A percentile compares a stretch with the other conserved stretches of the same genome.
Conservation (phyloP, 148 eudicot species). For the Talinum fruticosum region DNA sequence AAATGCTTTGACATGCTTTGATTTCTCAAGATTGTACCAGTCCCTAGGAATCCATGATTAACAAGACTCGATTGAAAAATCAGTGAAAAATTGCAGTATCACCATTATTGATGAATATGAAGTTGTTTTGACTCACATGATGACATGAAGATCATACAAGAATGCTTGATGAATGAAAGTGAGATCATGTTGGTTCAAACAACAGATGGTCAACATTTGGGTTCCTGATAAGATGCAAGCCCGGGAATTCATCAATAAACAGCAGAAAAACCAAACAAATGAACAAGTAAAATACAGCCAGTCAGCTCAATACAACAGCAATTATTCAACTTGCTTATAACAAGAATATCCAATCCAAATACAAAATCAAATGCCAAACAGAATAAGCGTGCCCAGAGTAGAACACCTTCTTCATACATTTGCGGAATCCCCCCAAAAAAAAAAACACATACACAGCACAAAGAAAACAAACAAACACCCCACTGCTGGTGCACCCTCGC, state of each 20-base stretch:
- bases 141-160: constrained; percentile 12
- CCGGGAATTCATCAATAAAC: constrained; percentile 5
- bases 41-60: constrained; percentile 52
- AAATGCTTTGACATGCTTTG: constrained; percentile 96
- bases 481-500: not conserved
- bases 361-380: no score
- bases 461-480: not conserved
- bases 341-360: no score
- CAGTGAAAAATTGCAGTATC: constrained; percentile 2
- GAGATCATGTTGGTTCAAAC: constrained; percentile 20
- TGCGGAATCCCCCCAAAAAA: not conserved
- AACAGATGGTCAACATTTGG: constrained; percentile 18
- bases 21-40: constrained; percentile 98
- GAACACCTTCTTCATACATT: not conserved
- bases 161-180: constrained; percentile 23
- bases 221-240: constrained; percentile 23
- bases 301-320: not conserved
- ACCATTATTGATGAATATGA: not conserved
- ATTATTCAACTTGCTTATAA: no score
- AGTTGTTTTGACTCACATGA: constrained; percentile 13
- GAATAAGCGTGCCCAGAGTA: not conserved
- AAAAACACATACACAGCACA: not conserved
- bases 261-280: not conserved
- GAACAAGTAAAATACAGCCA: not conserved
- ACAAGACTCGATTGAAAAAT: constrained; percentile 12